Percentiles rank a stretch among this genome's conserved stretches.
Evolutionary conservation across 2,329 filamentous ascomycete genomes (phyloP).

Genomic region (Epichloe gansuensis): DNA sequence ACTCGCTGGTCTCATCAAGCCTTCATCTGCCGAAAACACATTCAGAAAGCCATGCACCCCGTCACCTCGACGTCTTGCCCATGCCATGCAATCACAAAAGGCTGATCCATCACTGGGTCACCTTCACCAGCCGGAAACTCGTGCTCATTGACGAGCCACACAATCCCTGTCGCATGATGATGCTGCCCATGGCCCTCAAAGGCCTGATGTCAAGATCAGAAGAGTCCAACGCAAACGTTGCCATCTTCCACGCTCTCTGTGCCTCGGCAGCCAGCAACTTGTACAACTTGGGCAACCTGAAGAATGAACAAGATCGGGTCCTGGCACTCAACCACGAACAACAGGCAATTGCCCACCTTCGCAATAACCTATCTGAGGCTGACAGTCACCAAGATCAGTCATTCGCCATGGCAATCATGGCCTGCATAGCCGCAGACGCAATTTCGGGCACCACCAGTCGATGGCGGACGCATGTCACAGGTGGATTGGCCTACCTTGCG

Average conservation of each 20-base stretch:
- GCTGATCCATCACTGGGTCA: conserved; percentile 16
- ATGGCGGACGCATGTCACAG: conserved; percentile 13
- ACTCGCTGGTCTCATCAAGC: neutral
- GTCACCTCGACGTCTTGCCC: conserved; percentile 11
- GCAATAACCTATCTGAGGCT: conserved; percentile 10
- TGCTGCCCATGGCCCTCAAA: conserved; percentile 14
- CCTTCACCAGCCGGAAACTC: conserved; percentile 14
- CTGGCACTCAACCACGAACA: conserved; percentile 13
- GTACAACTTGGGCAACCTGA: conserved; percentile 23
- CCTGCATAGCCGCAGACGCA: conserved; percentile 19
- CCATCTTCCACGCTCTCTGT: conserved; percentile 16
- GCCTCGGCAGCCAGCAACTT: conserved; percentile 27
- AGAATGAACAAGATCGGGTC: conserved; percentile 8
- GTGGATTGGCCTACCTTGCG: conserved; percentile 12
- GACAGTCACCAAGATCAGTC: conserved; percentile 17
- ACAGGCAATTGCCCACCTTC: conserved; percentile 12
- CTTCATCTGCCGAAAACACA: too few species aligned
- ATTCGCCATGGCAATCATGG: conserved; percentile 28
- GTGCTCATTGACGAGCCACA: conserved; percentile 13
- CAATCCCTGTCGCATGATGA: conserved; percentile 14
- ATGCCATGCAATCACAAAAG: conserved; percentile 11
- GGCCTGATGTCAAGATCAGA: conserved; percentile 10
- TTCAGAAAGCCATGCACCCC: neutral
- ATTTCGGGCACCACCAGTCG: conserved; percentile 13
- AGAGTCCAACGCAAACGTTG: conserved; percentile 12